Base-by-base conservation (phyloP, 1,284 basidiomycete species). In the Malassezia globosa region DNA sequence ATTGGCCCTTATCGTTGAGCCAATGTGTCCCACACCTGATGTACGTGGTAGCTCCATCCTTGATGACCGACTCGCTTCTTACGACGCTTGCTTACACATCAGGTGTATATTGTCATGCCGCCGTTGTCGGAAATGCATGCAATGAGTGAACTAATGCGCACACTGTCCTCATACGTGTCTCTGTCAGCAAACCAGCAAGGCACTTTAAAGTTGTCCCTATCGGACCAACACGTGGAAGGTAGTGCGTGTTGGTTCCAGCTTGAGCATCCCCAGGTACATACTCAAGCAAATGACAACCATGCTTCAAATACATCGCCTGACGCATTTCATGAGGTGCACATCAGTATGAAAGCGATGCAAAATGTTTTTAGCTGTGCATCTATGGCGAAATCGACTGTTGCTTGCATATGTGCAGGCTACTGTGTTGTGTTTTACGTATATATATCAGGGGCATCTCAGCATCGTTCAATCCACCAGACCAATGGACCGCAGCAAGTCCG, bases 21-120 rank as follows among this genome's bases (percentile, higher is more conserved):
- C 87, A 0, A 70, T 85, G 58, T 90, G 87, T 72, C 87, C 88
- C 1, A 82, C 85, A 36, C 85, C 87, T 6, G 84, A 92, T 64
- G 88, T 88, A 59, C 50, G 79, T 69, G 55, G 37, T 21, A 33
- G 21, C n/a, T n/a, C n/a, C n/a, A n/a, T n/a, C n/a, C n/a, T n/a
- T n/a, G n/a, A n/a, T n/a, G n/a, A n/a, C n/a, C n/a, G n/a, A n/a
- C n/a, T n/a, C n/a, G n/a, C 10, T 35, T 43, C 35, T 34, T 19
- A 21, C 25, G 51, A 19, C 10, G 42, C 37, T 37, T 39, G 26
- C 1, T n/a, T n/a, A n/a, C n/a, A n/a, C n/a, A n/a, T n/a, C 46
- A 92, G 88, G 77, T 85, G 8, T 84, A 88, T 59, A 81, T 92
- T 42, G 73, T 88, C 3, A 75, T 90, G 0, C 88, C 87, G 0